A percentile compares a stretch with the other conserved stretches of the same genome.
These are phyloP conservation scores for Fraxinus nigra DNA, from an alignment of 305 asterid genomes.

Conservation along the genomic window DNA sequence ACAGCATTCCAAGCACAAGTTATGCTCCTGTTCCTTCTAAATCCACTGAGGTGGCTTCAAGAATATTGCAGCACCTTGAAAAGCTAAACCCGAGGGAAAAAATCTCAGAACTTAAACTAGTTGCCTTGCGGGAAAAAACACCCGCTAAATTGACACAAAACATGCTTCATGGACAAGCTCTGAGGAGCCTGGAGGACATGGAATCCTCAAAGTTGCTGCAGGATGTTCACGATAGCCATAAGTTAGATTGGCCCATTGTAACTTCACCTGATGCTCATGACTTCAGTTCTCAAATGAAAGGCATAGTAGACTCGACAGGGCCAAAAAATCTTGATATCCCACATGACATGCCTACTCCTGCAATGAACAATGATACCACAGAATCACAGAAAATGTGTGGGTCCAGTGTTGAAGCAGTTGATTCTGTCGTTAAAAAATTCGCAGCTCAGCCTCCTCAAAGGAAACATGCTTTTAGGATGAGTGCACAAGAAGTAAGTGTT, in stretches of 20 bases:
- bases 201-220: conserved; percentile 54
- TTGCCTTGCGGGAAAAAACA: conserved; percentile 42
- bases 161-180: conserved; percentile 62
- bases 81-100: conserved; percentile 61
- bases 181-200: conserved; percentile 54
- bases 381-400: conserved; percentile 31
- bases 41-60: conserved; percentile 76
- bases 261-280: conserved; percentile 30
- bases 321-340: conserved; percentile 23
- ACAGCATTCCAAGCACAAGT: conserved; percentile 46
- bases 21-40: conserved; percentile 53
- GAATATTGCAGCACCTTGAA: conserved; percentile 78
- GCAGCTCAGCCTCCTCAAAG: conserved; percentile 45
- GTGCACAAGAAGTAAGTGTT: conserved; percentile 57
- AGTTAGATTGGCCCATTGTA: conserved; percentile 35
- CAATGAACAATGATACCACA: conserved; percentile 29
- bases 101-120: conserved; percentile 51
- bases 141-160: conserved; percentile 47
- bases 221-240: conserved; percentile 37
- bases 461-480: conserved; percentile 62
- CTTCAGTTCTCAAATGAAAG: conserved; percentile 31
- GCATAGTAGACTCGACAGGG: conserved; percentile 34
- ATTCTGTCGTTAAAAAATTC: conserved; percentile 33
- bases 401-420: conserved; percentile 25
- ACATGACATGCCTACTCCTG: conserved; percentile 26